Conservation (phyloP, 306 rosid genomes). For the Begonia peltatifolia region DNA sequence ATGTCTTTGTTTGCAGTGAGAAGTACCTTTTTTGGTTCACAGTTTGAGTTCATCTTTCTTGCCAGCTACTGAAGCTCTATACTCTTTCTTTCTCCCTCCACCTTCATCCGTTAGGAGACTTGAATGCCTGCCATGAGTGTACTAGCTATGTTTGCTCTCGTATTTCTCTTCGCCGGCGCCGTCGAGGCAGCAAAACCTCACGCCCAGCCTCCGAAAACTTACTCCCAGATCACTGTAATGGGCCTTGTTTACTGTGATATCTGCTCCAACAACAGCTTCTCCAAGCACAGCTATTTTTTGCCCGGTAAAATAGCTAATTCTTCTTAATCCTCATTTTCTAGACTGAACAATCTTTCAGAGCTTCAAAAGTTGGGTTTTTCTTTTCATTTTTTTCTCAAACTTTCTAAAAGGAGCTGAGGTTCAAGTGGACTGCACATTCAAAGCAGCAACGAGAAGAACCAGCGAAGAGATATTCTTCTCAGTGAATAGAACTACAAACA, state of each 20-base stretch:
- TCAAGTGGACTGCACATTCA: constrained; percentile 58
- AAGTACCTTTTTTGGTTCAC: constrained; percentile 27
- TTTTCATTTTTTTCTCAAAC: background rate
- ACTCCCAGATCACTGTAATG: constrained; percentile 78
- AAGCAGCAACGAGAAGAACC: constrained; percentile 50
- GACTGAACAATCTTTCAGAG: too few species aligned
- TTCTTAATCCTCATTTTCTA: background rate
- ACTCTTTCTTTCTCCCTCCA: background rate
- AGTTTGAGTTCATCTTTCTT: constrained; percentile 24
- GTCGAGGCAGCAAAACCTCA: constrained; percentile 32
- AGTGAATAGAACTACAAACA: constrained; percentile 80
- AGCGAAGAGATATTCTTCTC: constrained; percentile 66
- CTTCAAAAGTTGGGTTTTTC: too few species aligned
- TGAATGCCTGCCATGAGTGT: constrained; percentile 2
- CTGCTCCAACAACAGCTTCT: constrained; percentile 85
- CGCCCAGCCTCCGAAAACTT: constrained; percentile 5
- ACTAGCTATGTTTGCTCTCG: constrained; percentile 26
- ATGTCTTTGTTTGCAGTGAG: constrained; percentile 62
- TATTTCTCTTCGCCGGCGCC: constrained; percentile 31
- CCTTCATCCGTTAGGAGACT: constrained; percentile 5
- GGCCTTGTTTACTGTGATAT: constrained; percentile 91
- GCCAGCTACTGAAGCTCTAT: constrained; percentile 14
- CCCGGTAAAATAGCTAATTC: constrained; percentile 27
- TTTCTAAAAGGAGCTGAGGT: constrained; percentile 60
- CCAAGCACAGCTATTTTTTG: constrained; percentile 76